These are phyloP conservation scores for Aureobasidium sp. DNA, from an alignment of 2,329 filamentous ascomycete genomes.

Conservation along the genomic window DNA sequence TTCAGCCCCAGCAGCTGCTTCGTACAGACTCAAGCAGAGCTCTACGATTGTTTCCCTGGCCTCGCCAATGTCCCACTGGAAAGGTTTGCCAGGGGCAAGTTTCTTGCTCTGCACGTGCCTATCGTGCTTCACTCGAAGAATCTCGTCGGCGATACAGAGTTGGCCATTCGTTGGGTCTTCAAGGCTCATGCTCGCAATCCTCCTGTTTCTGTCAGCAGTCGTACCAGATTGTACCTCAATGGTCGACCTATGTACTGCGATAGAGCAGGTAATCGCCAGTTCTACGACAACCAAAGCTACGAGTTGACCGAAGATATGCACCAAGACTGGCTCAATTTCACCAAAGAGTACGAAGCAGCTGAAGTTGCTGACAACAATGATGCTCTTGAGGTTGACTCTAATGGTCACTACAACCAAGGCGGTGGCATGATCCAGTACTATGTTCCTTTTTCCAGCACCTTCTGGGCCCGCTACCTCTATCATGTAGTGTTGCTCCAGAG, in stretches of 20 bases:
- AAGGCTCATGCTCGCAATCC: not conserved
- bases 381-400: slow-evolving; percentile 20
- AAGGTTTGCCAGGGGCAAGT: not conserved
- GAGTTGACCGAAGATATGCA: not conserved
- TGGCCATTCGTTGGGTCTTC: not conserved
- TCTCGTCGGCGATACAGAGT: not conserved
- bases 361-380: slow-evolving; percentile 18
- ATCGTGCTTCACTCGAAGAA: slow-evolving; percentile 1
- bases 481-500: slow-evolving; percentile 20
- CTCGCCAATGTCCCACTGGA: not conserved
- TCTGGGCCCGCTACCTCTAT: slow-evolving; percentile 35
- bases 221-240: not conserved
- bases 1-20: not conserved
- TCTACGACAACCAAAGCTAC: not conserved
- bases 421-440: slow-evolving; percentile 21
- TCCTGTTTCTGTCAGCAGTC: not conserved
- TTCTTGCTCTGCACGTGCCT: not conserved
- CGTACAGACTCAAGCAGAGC: not conserved
- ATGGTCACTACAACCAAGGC: slow-evolving; percentile 17
- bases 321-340: slow-evolving; percentile 7
- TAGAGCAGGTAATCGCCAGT: not conserved
- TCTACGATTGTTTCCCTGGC: not conserved
- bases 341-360: slow-evolving; percentile 17
- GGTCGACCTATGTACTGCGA: not conserved
- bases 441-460: slow-evolving; percentile 33